A percentile compares a stretch with the other conserved stretches of the same genome.
Conservation (phyloP, 2,329 filamentous ascomycete species). For the Trichophyton schoenleinii region DNA sequence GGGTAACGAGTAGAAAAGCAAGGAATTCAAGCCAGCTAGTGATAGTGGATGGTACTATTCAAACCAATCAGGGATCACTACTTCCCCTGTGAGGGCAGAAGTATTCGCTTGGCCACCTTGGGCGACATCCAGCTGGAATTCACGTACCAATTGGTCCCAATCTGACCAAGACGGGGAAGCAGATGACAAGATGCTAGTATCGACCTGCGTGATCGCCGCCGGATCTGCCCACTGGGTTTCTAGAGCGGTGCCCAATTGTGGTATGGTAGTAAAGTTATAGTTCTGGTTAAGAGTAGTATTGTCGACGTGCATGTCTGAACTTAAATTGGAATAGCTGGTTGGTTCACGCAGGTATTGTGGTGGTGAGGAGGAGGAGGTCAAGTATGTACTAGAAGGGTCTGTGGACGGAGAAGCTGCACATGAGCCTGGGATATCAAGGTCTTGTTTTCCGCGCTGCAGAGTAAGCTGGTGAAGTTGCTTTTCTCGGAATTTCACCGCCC, state of each 20-base stretch:
- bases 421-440: conserved; percentile 11
- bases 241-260: not conserved
- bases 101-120: not conserved
- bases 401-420: not conserved
- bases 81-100: not conserved
- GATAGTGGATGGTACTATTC: conserved; percentile 5
- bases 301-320: not conserved
- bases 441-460: conserved; percentile 14
- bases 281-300: not conserved
- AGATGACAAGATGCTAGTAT: not conserved
- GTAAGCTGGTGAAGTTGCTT: conserved; percentile 31
- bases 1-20: not conserved
- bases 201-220: not conserved
- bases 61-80: conserved; percentile 10
- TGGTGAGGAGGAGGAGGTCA: not conserved
- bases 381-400: not conserved
- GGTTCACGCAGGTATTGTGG: not conserved
- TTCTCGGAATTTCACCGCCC: conserved; percentile 43
- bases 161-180: conserved; percentile 11
- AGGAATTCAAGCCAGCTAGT: not conserved
- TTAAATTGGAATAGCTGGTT: not conserved
- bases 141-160: conserved; percentile 13
- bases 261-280: not conserved
- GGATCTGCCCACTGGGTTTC: not conserved
- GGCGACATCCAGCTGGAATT: conserved; percentile 13